A percentile compares a stretch with the other conserved stretches of the same genome.
These are phyloP conservation scores for Ocimum tenuiflorum DNA, from an alignment of 257 asterid species.

Conservation along the genomic window DNA sequence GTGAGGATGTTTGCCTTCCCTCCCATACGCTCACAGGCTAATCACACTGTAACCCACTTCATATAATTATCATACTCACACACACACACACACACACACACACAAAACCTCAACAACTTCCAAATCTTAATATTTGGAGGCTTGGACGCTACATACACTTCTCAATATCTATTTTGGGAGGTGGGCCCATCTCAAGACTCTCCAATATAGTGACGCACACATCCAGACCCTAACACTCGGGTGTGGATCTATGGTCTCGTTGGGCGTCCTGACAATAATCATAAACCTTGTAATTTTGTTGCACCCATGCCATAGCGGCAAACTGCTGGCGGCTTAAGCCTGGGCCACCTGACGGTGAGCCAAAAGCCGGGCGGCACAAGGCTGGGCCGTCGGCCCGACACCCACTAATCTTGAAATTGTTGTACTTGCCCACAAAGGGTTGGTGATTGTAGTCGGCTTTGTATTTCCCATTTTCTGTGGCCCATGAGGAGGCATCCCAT, in stretches of 20 bases:
- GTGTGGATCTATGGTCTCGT: constrained; percentile 56
- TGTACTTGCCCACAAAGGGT: constrained; percentile 66
- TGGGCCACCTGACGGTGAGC: constrained; percentile 32
- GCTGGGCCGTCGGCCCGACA: constrained; percentile 32
- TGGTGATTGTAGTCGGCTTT: constrained; percentile 61
- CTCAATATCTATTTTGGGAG: constrained; percentile 3
- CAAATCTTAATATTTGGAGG: constrained; percentile 33
- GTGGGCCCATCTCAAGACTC: constrained; percentile 26
- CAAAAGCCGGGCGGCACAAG: constrained; percentile 38
- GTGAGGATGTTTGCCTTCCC: background rate
- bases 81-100: background rate
- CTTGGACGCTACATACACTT: constrained; percentile 24
- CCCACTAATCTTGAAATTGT: constrained; percentile 51
- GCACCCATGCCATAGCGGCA: constrained; percentile 62
- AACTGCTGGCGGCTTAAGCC: constrained; percentile 69
- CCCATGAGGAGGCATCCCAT: constrained; percentile 28
- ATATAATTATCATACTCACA: background rate
- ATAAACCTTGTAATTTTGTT: constrained; percentile 46
- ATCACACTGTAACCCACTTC: background rate
- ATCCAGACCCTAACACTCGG: constrained; percentile 50
- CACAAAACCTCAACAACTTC: background rate
- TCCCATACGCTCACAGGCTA: background rate
- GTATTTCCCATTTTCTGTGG: constrained; percentile 76
- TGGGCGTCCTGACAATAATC: constrained; percentile 57
- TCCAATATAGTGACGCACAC: constrained; percentile 10